Base-by-base conservation (phyloP, 768 basidiomycete genomes). In the Termitomyces sp. region DNA sequence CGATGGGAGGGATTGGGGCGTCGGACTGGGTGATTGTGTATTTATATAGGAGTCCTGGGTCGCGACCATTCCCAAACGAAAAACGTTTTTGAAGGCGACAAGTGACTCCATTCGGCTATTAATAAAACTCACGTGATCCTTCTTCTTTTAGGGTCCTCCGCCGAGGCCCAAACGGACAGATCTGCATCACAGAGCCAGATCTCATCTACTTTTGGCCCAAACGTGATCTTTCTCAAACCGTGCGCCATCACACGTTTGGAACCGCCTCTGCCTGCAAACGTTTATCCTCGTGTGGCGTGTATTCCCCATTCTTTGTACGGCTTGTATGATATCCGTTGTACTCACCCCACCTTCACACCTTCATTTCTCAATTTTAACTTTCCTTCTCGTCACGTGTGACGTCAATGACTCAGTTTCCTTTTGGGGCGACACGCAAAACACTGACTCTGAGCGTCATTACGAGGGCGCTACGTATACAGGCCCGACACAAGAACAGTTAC, bases 61-160 rank as follows among this genome's bases (percentile, higher is more conserved):
- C 58, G 73, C 73, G 70, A 74, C 73, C 71, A 58, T 54, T 73
- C 70, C 65, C 61, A 64, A n/a, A 67, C 62, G 61, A 64, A 67
- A 67, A 65, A 61, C 64, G 65, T 72, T 72, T 70, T 67, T 69
- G 63, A 65, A n/a, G 62, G 60, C 61, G 59, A 56, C 61, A 61
- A 64, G 63, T 72, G 68, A 71, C 67, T 68, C 67, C 54, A 65
- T 64, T 53, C 56, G 61, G 66, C 50, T 60, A 61, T 57, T 56
- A 61, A 59, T 57, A 59, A 51, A 48, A 12, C n/a, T 11, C 59
- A 63, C 64, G 62, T 63, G 62, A 63, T 23, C 27, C n/a, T 25
- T 13, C 48, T 54, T 58, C 53, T 53, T 53, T 56, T 49, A 57
- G 56, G 57, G 50, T 50, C 50, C 46, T 55, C 57, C 56, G 60